phyloP scores from a whole-genome alignment of 257 asterid species.

The Solanum bulbocastanum region DNA sequence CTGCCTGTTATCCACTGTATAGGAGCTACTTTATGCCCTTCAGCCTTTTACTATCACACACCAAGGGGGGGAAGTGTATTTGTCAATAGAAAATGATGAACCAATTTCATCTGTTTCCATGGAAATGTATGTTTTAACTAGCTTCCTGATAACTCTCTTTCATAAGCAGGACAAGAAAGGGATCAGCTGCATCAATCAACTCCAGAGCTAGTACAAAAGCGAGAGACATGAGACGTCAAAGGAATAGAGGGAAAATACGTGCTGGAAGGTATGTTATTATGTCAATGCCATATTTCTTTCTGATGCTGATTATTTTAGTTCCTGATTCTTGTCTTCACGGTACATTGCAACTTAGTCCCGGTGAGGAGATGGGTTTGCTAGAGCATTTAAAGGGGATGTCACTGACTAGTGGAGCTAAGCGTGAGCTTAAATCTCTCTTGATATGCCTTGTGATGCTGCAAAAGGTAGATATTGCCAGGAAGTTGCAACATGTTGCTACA shows the following conservation, averaged over 20 bases:
- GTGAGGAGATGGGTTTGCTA: constrained; percentile 81
- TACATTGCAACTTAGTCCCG: constrained; percentile 46
- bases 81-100: background rate
- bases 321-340: background rate
- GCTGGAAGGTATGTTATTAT: constrained; percentile 75
- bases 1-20: background rate
- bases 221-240: constrained; percentile 59
- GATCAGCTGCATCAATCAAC: constrained; percentile 55
- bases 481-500: constrained; percentile 51
- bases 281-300: background rate
- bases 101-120: background rate
- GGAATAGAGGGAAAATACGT: constrained; percentile 85
- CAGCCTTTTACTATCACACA: background rate
- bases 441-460: constrained; percentile 66
- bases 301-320: background rate
- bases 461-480: constrained; percentile 63
- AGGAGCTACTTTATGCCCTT: background rate
- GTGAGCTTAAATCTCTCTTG: constrained; percentile 60
- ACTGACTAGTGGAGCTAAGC: constrained; percentile 57
- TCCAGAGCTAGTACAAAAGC: constrained; percentile 50
- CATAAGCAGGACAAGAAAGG: constrained; percentile 57
- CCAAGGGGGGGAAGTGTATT: background rate
- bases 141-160: constrained; percentile 2
- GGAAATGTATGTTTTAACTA: background rate
- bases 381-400: constrained; percentile 88